A percentile compares a stretch with the other conserved stretches of the same genome.
Conservation (phyloP, 306 rosid species). For the Ammopiptanthus mongolicus region DNA sequence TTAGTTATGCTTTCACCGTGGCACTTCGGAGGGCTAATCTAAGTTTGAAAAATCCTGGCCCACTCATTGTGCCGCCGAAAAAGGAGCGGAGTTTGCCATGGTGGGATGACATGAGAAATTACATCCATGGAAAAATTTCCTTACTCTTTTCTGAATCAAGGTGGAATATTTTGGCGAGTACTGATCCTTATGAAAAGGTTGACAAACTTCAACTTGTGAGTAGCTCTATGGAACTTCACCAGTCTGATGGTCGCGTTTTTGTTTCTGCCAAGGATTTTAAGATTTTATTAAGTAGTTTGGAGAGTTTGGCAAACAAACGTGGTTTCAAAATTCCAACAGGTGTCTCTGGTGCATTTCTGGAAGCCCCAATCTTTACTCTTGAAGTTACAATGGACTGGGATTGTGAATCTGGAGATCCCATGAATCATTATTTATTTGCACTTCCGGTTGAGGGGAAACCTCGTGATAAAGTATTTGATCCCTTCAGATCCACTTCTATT, state of each 20-base stretch:
- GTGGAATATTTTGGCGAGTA: slow-evolving; percentile 73
- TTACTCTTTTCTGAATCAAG: slow-evolving; percentile 64
- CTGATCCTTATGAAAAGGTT: slow-evolving; percentile 95
- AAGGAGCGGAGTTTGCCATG: slow-evolving; percentile 95
- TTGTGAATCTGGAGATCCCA: slow-evolving; percentile 85
- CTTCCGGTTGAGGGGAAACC: slow-evolving; percentile 79
- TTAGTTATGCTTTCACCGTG: slow-evolving; percentile 89
- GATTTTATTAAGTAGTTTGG: slow-evolving; percentile 80
- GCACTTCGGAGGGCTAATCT: slow-evolving; percentile 98
- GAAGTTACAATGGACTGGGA: slow-evolving; percentile 96
- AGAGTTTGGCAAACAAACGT: slow-evolving; percentile 74
- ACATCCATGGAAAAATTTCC: slow-evolving; percentile 83
- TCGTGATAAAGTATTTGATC: slow-evolving; percentile 82
- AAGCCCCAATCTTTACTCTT: slow-evolving; percentile 72
- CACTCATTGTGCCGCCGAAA: slow-evolving; percentile 61
- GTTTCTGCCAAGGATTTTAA: slow-evolving; percentile 74
- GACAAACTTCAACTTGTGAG: slow-evolving; percentile 76
- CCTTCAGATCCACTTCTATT: slow-evolving; percentile 88
- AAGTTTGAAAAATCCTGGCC: slow-evolving; percentile 51
- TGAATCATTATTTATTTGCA: slow-evolving; percentile 88
- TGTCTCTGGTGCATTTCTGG: slow-evolving; percentile 64
- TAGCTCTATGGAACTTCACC: slow-evolving; percentile 74
- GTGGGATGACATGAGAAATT: slow-evolving; percentile 99
- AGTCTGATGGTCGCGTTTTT: slow-evolving; percentile 81
- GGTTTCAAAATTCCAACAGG: slow-evolving; percentile 82